Percentiles rank a stretch among this genome's conserved stretches.
Conservation (phyloP, 2,329 filamentous ascomycete species). For the Torrubiella hemipterigena region DNA sequence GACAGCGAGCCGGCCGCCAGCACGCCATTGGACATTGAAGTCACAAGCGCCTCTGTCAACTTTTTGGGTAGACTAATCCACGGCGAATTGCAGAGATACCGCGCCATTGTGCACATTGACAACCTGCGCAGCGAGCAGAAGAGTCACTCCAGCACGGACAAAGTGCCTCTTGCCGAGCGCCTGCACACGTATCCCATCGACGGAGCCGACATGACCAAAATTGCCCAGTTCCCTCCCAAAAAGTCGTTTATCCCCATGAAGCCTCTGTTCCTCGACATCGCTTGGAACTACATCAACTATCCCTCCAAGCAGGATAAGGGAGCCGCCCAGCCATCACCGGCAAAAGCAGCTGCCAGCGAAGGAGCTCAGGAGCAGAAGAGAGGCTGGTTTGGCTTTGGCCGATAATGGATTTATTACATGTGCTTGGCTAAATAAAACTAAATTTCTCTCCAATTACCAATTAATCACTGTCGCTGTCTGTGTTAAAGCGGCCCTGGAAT, state of each 20-base stretch:
- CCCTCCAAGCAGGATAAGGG: slow-evolving; percentile 43
- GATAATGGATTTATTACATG: slow-evolving; percentile 21
- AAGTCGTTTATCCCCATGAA: slow-evolving; percentile 80
- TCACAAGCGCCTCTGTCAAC: slow-evolving; percentile 46
- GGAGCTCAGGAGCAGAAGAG: slow-evolving; percentile 42
- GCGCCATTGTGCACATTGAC: slow-evolving; percentile 74
- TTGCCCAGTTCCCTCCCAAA: slow-evolving; percentile 80
- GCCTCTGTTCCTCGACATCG: slow-evolving; percentile 89
- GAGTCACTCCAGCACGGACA: slow-evolving; percentile 18
- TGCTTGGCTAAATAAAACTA: not conserved
- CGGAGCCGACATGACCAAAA: slow-evolving; percentile 61
- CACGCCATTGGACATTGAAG: slow-evolving; percentile 53
- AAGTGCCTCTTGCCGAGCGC: slow-evolving; percentile 56
- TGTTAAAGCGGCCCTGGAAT: too few species aligned
- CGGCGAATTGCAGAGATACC: slow-evolving; percentile 66
- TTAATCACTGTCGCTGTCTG: too few species aligned
- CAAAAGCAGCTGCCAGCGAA: slow-evolving; percentile 16
- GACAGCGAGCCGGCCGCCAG: slow-evolving; percentile 16
- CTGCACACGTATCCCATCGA: slow-evolving; percentile 63
- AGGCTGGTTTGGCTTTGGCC: slow-evolving; percentile 68
- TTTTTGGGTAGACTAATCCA: slow-evolving; percentile 51
- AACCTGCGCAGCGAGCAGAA: slow-evolving; percentile 43
- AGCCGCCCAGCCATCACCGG: slow-evolving; percentile 7
- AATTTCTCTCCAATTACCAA: not conserved
- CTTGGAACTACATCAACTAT: slow-evolving; percentile 96